Evolutionary conservation across 2,329 filamentous ascomycete species (phyloP).

Genomic region (Coleophoma cylindrospora): DNA sequence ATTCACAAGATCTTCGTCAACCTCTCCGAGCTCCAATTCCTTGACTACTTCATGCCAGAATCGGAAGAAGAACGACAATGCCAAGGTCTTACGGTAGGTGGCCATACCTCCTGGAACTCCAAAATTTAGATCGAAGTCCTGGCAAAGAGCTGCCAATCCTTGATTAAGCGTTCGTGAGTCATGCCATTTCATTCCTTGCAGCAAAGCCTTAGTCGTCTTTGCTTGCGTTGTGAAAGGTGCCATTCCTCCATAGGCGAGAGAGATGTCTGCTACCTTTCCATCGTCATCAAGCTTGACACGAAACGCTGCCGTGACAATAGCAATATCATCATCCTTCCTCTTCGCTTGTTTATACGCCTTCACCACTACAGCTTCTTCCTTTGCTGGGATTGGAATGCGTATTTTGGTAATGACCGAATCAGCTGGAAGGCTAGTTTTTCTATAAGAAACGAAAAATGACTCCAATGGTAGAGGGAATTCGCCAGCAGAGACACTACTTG

Average conservation of each 20-base stretch:
- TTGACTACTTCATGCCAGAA: slow-evolving; percentile 86
- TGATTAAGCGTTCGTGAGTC: slow-evolving; percentile 79
- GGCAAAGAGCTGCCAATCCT: slow-evolving; percentile 75
- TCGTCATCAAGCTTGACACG: slow-evolving; percentile 65
- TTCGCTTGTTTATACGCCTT: slow-evolving; percentile 93
- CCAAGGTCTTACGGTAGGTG: slow-evolving; percentile 83
- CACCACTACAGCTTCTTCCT: slow-evolving; percentile 70
- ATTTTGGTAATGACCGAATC: slow-evolving; percentile 82
- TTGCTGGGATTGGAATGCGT: slow-evolving; percentile 68
- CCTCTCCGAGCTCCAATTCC: slow-evolving; percentile 44
- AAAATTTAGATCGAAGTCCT: slow-evolving; percentile 81
- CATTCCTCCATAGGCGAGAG: slow-evolving; percentile 90
- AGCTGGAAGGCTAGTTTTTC: slow-evolving; percentile 72
- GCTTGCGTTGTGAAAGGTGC: slow-evolving; percentile 81
- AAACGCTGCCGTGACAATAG: slow-evolving; percentile 85
- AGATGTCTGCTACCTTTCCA: slow-evolving; percentile 65
- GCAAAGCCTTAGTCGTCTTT: slow-evolving; percentile 65
- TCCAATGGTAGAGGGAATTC: slow-evolving; percentile 63
- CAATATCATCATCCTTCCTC: slow-evolving; percentile 94
- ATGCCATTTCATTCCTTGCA: slow-evolving; percentile 72
- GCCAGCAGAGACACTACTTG: slow-evolving; percentile 45
- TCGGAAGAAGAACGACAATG: slow-evolving; percentile 89
- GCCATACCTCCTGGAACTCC: slow-evolving; percentile 95
- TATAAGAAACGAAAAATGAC: slow-evolving; percentile 85
- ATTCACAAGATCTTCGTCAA: slow-evolving; percentile 68